Conservation (phyloP, 306 rosid genomes). For the Mimosa bimucronata region DNA sequence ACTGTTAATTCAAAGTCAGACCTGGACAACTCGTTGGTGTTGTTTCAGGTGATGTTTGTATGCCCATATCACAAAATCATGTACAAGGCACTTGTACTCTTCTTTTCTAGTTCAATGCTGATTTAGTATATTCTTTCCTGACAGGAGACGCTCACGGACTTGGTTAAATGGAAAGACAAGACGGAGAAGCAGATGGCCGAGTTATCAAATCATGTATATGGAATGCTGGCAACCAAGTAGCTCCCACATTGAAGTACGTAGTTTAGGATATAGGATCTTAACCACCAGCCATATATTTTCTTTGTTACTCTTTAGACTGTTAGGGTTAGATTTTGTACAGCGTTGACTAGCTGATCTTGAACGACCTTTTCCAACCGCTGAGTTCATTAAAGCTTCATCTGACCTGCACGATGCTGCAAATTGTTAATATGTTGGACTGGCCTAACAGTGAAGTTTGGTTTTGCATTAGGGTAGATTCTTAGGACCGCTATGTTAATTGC, state of each 20-base stretch:
- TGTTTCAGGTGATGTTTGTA: conserved; percentile 69
- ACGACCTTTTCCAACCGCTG: conserved; percentile 36
- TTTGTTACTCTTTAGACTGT: conserved; percentile 25
- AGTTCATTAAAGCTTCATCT: conserved; percentile 33
- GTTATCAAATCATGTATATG: conserved; percentile 59
- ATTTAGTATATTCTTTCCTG: conserved; percentile 13
- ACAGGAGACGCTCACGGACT: conserved; percentile 82
- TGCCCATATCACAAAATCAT: not conserved
- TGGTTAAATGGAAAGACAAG: conserved; percentile 77
- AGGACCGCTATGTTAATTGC: conserved; percentile 16
- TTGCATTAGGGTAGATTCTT: conserved; percentile 5
- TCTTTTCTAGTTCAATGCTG: not conserved
- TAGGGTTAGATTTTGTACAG: conserved; percentile 63
- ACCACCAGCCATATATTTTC: conserved; percentile 36
- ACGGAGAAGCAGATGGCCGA: conserved; percentile 74
- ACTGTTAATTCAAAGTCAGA: conserved; percentile 76
- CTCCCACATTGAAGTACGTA: conserved; percentile 34
- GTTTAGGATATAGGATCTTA: conserved; percentile 50
- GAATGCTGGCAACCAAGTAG: conserved; percentile 57
- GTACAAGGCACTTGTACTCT: not conserved
- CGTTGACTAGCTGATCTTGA: conserved; percentile 42
- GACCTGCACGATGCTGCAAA: conserved; percentile 28
- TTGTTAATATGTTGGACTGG: conserved; percentile 35
- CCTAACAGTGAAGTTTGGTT: conserved; percentile 27
- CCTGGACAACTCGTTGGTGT: conserved; percentile 55